Percentiles rank a stretch among this genome's conserved stretches.
Conservation (phyloP, 1,284 basidiomycete genomes). For the Trametes hirsuta region DNA sequence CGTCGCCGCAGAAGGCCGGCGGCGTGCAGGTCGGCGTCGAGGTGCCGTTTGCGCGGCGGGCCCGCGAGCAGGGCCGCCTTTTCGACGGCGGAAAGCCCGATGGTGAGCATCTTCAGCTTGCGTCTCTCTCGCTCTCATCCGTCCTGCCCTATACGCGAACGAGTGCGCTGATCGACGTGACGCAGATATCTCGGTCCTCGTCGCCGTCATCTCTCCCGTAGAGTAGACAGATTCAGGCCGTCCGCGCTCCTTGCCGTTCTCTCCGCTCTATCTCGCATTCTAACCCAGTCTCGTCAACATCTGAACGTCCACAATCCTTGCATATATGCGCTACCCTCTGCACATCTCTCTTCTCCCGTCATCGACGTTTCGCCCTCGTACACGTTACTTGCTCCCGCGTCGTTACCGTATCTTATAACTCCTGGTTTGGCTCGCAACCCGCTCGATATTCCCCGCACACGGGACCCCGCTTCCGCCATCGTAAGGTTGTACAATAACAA, state of each 20-base stretch:
- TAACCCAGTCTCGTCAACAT: not conserved
- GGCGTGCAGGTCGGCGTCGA: conserved; percentile 46
- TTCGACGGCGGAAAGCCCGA: conserved; percentile 79
- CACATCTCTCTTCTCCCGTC: not conserved
- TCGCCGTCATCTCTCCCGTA: conserved; percentile 41
- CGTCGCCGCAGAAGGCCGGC: conserved; percentile 7
- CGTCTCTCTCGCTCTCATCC: not conserved
- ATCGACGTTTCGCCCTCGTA: not conserved
- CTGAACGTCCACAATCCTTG: not conserved
- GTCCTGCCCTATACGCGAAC: not conserved
- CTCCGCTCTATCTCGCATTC: not conserved
- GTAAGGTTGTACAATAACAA: too few species aligned
- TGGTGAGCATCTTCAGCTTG: conserved; percentile 47
- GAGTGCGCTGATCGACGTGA: not conserved
- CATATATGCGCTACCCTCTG: not conserved
- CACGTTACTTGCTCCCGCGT: too few species aligned
- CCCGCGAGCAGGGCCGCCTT: conserved; percentile 60
- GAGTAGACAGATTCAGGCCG: conserved; percentile 2
- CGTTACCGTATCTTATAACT: too few species aligned
- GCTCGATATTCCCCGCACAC: too few species aligned
- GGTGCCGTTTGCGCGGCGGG: conserved; percentile 70
- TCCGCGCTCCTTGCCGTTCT: not conserved
- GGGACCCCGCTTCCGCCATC: too few species aligned
- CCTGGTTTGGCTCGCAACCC: too few species aligned
- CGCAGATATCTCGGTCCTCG: conserved; percentile 62